Evolutionary conservation across 1,139 yeast genomes (phyloP).

Genomic region (Blastobotrys persicus): DNA sequence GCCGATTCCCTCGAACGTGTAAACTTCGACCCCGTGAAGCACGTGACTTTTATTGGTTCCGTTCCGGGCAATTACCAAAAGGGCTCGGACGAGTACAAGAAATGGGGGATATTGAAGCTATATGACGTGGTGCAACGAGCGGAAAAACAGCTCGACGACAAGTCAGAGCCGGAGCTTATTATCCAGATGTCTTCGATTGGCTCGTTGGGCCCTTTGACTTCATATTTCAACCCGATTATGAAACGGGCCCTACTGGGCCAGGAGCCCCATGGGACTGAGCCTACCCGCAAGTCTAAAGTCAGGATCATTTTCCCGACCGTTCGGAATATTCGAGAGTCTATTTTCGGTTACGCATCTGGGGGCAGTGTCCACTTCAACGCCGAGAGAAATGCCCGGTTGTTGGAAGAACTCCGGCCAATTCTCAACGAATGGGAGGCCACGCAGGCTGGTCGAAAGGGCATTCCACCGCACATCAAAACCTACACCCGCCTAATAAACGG

Average conservation of each 20-base stretch:
- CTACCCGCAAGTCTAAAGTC: conserved; percentile 9
- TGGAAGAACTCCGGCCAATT: conserved; percentile 27
- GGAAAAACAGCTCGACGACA: neutral
- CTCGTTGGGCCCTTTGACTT: conserved; percentile 27
- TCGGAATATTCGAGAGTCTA: conserved; percentile 30
- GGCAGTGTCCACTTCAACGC: conserved; percentile 31
- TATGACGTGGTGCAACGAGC: conserved; percentile 21
- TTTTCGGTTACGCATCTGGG: conserved; percentile 36
- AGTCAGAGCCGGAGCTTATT: conserved; percentile 21
- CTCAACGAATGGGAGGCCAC: conserved; percentile 33
- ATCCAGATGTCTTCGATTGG: conserved; percentile 37
- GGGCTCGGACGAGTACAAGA: conserved; percentile 17
- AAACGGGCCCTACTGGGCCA: conserved; percentile 25
- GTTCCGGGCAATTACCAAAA: conserved; percentile 33
- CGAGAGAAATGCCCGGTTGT: conserved; percentile 26
- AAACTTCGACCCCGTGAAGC: conserved; percentile 30
- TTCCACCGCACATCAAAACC: conserved; percentile 40
- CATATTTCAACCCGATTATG: conserved; percentile 26
- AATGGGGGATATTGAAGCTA: conserved; percentile 31
- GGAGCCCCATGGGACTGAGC: conserved; percentile 9
- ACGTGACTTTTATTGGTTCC: conserved; percentile 33
- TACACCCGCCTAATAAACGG: conserved; percentile 26
- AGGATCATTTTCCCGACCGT: conserved; percentile 36
- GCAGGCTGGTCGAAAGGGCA: conserved; percentile 32
- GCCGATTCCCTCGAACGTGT: conserved; percentile 21